Evolutionary conservation across 1,284 basidiomycete genomes (phyloP), one percentile per base, ranked within the genome.

Genomic region (Macrocystidia cucumis): DNA sequence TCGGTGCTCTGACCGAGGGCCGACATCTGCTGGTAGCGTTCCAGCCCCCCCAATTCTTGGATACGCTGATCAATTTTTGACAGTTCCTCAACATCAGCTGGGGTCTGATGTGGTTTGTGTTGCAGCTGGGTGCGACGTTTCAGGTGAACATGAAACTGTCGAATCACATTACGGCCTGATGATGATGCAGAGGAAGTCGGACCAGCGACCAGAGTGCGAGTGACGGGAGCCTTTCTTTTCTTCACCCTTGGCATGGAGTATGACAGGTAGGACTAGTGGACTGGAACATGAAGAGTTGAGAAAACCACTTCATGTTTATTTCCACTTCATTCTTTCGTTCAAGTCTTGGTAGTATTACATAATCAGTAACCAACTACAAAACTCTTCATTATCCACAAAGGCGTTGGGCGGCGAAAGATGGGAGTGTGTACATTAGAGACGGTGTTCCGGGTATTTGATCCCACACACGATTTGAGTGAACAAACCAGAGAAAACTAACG

Each of bases 21-120:
- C 26, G 87, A 91, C 69, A 91, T 88, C 27, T 66, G 67, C 54
- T 92, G 89, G 55, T 92, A 92, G 9, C 63, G 65, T 37, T 78
- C 74, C 20, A 93, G 51, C 1, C 89, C 90, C 2, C 90, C 90
- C 9, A 89, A 57, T 9, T 56, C 57, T 3, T 69, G 67, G 9
- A 92, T 77, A 48, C 86, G 69, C 6, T 55, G 43, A 29, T 81
- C 69, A 11, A 90, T 60, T 12, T 68, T 61, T 1, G 42, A 53
- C 14, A 88, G 52, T 34, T 59, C 59, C 25, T 53, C 38, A 23
- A 42, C 40, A 26, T 55, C 48, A 35, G 48, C 35, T 7, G 42
- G 33, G 43, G 48, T 37, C 12, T 44, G 17, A 3, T 38, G 38
- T 3, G 41, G 42, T 26, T 34, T 36, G 39, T 47, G 50, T 53